Conservation (phyloP, 768 basidiomycete genomes). For the Rhodotorula paludigena region DNA sequence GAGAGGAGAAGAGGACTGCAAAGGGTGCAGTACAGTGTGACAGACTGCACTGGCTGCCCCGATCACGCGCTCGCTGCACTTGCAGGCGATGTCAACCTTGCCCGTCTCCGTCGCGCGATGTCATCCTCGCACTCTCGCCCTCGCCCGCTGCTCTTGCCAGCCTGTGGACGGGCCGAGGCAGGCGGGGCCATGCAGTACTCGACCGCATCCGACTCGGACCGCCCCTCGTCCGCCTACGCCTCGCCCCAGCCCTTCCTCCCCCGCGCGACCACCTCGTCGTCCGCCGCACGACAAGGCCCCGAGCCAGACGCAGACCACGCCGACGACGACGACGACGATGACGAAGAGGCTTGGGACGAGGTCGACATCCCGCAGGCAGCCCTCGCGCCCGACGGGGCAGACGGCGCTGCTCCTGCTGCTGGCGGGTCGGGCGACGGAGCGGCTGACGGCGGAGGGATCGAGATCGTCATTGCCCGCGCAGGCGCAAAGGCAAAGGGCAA, state of each 20-base stretch:
- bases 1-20: too few species aligned
- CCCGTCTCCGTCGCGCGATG: neutral
- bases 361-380: conserved; percentile 30
- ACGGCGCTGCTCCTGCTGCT: too few species aligned
- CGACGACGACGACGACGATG: conserved; percentile 18
- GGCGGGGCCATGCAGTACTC: too few species aligned
- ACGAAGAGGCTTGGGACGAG: conserved; percentile 40
- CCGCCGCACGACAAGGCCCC: conserved; percentile 1
- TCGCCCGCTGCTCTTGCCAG: too few species aligned
- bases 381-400: conserved; percentile 4
- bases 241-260: neutral
- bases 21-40: too few species aligned
- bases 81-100: too few species aligned
- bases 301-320: neutral
- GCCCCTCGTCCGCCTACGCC: neutral
- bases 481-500: conserved; percentile 38
- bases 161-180: too few species aligned
- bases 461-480: conserved; percentile 61
- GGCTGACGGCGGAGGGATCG: conserved; percentile 53
- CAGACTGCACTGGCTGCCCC: too few species aligned
- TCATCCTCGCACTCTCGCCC: neutral
- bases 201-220: conserved; percentile 6
- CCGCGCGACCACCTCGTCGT: neutral
- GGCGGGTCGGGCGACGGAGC: too few species aligned
- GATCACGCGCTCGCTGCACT: too few species aligned